Base-by-base conservation (phyloP, 345 rosid genomes). In the Citrus reticulata region DNA sequence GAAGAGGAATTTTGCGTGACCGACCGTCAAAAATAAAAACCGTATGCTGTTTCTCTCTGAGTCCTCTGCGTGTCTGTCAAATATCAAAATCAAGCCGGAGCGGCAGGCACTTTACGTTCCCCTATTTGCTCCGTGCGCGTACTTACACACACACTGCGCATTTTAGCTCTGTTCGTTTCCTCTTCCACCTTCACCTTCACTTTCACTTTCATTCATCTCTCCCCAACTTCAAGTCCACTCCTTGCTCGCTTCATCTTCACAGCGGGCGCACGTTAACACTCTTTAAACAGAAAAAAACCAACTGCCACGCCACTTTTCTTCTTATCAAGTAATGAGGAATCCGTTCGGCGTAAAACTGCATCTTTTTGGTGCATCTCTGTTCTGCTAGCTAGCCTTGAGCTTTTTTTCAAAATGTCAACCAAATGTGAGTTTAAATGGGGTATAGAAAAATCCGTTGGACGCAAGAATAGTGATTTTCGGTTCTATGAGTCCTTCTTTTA, bases 401-500 rank as follows among this genome's bases (percentile, higher is more conserved):
- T 17, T 54, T 16, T 14, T 13, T 54, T 4, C 3, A 49, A 13
- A 59, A 59, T 59, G 89, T 66, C 80, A 10, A 63, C 63, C 25
- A 34, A 20, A 46, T 1, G 17, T 51, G 55, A 20, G 1, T 87
- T 90, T 51, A 79, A 77, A 79, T 88, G 91, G 93, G 91, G 93
- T 34, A 20, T 1, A 7, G 64, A 64, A 80, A 82, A 24, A 71
- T 74, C 70, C 10, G 42, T 78, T 66, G 86, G 83, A 9, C 25
- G 57, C 63, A 79, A 27, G 54, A 79, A 82, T 11, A 81, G 65
- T 13, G 65, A 78, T 13, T 17, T 83, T 11, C 68, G 32, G 3
- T 89, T 79, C 58, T 89, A 86, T 10, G 81, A 87, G 46, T 89
- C 92, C 6, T 86, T 89, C 73, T 83, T 73, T 10, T 83, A 7